These are phyloP conservation scores for Oxyria digyna DNA, from an alignment of 148 eudicot genomes.

Conservation along the genomic window DNA sequence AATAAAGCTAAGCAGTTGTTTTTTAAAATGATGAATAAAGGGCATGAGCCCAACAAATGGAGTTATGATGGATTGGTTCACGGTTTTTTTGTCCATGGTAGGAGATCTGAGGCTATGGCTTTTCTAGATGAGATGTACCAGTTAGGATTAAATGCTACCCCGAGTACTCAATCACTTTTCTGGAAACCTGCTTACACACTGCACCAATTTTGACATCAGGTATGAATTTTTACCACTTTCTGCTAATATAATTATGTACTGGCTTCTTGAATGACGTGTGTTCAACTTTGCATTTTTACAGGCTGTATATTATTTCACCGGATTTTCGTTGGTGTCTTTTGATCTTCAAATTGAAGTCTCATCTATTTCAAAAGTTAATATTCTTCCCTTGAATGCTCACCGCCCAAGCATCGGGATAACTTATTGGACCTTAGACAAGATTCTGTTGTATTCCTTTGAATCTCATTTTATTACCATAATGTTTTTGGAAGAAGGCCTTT, in stretches of 20 bases:
- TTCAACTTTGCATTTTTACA: background rate
- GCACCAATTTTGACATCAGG: background rate
- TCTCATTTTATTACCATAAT: background rate
- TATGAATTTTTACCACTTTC: background rate
- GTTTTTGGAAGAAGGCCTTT: background rate
- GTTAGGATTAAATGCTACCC: conserved; percentile 18
- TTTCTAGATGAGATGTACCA: conserved; percentile 29
- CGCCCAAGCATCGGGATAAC: background rate
- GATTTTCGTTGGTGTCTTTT: too few species aligned
- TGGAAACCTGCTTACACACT: background rate
- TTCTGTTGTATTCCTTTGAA: background rate
- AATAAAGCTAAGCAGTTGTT: conserved; percentile 32
- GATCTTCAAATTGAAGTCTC: too few species aligned
- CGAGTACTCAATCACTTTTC: background rate
- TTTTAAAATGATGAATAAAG: conserved; percentile 26
- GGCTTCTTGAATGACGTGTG: background rate
- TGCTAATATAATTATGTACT: background rate
- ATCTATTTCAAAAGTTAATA: background rate
- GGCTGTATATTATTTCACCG: conserved; percentile 3
- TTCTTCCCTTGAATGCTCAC: too few species aligned
- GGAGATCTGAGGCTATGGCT: conserved; percentile 27
- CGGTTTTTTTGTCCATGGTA: conserved; percentile 27
- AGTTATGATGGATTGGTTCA: conserved; percentile 30
- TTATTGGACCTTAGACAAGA: background rate
- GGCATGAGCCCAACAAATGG: conserved; percentile 45